These are phyloP conservation scores for Fusarium nurragi DNA, from an alignment of 2,329 filamentous ascomycete genomes.

Conservation along the genomic window DNA sequence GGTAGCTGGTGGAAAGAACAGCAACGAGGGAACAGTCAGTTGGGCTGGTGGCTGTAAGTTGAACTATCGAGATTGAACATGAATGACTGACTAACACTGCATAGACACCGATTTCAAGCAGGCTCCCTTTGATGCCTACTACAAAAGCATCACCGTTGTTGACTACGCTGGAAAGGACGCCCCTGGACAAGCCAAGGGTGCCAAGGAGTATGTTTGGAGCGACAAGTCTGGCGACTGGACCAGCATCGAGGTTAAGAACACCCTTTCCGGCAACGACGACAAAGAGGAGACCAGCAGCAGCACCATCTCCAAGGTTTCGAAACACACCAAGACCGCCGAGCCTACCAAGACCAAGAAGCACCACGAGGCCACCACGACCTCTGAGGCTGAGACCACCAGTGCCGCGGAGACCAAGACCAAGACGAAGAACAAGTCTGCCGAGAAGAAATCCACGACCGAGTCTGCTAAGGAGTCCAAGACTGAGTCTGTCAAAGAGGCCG, in stretches of 20 bases:
- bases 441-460: slow-evolving; percentile 12
- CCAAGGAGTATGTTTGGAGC: slow-evolving; percentile 62
- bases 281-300: slow-evolving; percentile 34
- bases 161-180: slow-evolving; percentile 63
- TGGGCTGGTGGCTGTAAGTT: slow-evolving; percentile 68
- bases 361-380: not conserved
- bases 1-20: slow-evolving; percentile 67
- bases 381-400: not conserved
- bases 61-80: too few species aligned
- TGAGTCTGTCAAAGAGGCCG: slow-evolving; percentile 12
- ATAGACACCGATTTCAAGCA: slow-evolving; percentile 62
- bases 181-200: slow-evolving; percentile 48
- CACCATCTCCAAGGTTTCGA: slow-evolving; percentile 21
- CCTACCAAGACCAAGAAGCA: slow-evolving; percentile 25
- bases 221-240: slow-evolving; percentile 60
- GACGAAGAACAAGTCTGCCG: slow-evolving; percentile 5
- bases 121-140: slow-evolving; percentile 65
- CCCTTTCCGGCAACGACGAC: slow-evolving; percentile 42
- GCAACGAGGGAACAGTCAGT: slow-evolving; percentile 74
- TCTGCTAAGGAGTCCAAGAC: slow-evolving; percentile 12
- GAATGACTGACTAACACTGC: not conserved
- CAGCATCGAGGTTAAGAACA: slow-evolving; percentile 62
- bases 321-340: slow-evolving; percentile 28
- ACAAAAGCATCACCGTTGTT: slow-evolving; percentile 64
- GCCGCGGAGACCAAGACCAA: not conserved